These are phyloP conservation scores for Berberis vulgaris DNA, from an alignment of 164 flowering plant species.

Conservation along the genomic window DNA sequence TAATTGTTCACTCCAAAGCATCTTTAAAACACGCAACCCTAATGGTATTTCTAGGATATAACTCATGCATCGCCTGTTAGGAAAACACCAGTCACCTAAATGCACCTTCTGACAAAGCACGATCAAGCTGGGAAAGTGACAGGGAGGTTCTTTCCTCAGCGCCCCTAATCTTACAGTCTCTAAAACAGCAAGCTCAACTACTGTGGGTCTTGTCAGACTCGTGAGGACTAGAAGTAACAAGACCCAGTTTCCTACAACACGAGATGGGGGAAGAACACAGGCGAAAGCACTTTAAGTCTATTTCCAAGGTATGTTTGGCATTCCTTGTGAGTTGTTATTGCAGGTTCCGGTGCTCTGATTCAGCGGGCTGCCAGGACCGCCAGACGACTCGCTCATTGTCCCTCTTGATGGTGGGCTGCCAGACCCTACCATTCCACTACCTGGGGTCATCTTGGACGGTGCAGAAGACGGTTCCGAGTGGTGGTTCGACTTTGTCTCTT, in stretches of 20 bases:
- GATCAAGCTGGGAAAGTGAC: neutral
- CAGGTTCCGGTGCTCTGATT: conserved; percentile 56
- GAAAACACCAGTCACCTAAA: neutral
- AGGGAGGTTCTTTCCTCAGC: neutral
- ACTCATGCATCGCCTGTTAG: neutral
- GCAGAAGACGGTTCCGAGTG: conserved; percentile 33
- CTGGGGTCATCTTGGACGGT: conserved; percentile 20
- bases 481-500: conserved; percentile 35
- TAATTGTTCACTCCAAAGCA: too few species aligned
- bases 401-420: conserved; percentile 73
- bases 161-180: neutral
- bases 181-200: neutral
- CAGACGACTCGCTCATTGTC: conserved; percentile 75
- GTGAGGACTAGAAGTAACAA: neutral
- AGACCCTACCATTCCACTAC: conserved; percentile 25
- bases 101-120: too few species aligned
- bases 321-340: conserved; percentile 45
- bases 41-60: neutral
- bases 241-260: conserved; percentile 11
- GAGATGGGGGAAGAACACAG: conserved; percentile 1
- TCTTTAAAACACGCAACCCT: neutral
- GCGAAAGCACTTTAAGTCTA: conserved; percentile 11
- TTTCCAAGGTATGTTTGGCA: conserved; percentile 60
- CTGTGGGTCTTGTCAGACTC: neutral
- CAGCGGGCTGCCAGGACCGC: conserved; percentile 79